These are phyloP conservation scores for Purshia tridentata DNA, from an alignment of 306 rosid species.

Conservation along the genomic window DNA sequence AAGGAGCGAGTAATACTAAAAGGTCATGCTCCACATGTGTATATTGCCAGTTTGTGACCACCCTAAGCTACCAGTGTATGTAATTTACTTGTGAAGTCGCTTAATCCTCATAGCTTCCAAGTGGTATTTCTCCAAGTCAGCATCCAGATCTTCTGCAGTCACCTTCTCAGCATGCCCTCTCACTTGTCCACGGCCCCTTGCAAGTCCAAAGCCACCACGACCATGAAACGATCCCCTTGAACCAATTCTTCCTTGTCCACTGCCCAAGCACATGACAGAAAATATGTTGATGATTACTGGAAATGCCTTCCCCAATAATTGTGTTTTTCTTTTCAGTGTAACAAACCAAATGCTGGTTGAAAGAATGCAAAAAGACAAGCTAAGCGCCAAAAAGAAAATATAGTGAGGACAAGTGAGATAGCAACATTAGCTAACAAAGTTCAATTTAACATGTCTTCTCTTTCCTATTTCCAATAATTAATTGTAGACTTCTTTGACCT, in stretches of 20 bases:
- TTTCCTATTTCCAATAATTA: background rate
- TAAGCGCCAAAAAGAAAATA: background rate
- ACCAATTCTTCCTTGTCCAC: background rate
- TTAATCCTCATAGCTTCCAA: conserved; percentile 30
- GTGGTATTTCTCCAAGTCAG: conserved; percentile 50
- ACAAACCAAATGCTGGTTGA: background rate
- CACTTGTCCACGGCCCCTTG: conserved; percentile 19
- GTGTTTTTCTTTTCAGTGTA: background rate
- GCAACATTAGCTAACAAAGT: background rate
- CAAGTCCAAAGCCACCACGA: conserved; percentile 17
- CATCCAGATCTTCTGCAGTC: conserved; percentile 38
- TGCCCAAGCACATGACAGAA: background rate
- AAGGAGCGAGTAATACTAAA: background rate
- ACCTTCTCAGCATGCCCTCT: conserved; percentile 10
- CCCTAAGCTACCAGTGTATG: background rate
- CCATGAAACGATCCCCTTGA: conserved; percentile 12
- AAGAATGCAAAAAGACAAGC: background rate
- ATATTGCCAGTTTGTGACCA: background rate
- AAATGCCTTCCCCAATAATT: background rate
- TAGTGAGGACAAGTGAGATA: background rate
- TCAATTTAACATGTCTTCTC: background rate
- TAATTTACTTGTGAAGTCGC: background rate
- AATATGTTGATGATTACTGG: background rate
- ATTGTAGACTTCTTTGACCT: background rate
- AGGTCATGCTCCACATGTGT: background rate